These are phyloP conservation scores for Colletotrichum sp. DNA, from an alignment of 2,329 filamentous ascomycete species.

Conservation along the genomic window DNA sequence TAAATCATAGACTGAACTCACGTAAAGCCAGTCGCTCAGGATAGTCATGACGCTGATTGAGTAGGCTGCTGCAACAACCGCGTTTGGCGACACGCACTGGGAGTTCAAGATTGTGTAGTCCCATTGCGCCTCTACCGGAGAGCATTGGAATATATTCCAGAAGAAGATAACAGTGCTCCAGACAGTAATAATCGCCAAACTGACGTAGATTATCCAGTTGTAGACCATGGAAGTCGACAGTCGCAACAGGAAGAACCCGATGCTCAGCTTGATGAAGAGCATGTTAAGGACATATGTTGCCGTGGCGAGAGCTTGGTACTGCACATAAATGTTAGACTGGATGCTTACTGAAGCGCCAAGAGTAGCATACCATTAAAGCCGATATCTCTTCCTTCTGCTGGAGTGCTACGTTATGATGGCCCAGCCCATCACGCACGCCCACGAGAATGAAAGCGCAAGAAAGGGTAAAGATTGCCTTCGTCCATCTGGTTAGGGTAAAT, in stretches of 20 bases:
- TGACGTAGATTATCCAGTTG: constrained; percentile 50
- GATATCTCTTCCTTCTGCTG: constrained; percentile 41
- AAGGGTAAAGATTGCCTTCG: constrained; percentile 49
- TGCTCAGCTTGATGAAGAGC: constrained; percentile 63
- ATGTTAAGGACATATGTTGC: constrained; percentile 57
- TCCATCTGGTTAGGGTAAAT: neutral
- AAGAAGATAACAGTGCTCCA: constrained; percentile 55
- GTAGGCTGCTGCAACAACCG: constrained; percentile 54
- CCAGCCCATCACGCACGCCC: constrained; percentile 48
- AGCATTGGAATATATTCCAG: constrained; percentile 58
- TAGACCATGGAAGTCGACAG: constrained; percentile 51
- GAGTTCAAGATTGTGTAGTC: constrained; percentile 50
- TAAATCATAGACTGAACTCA: constrained; percentile 26
- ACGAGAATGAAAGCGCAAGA: constrained; percentile 51
- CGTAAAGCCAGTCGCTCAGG: constrained; percentile 59
- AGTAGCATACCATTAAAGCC: constrained; percentile 47
- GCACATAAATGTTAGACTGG: neutral
- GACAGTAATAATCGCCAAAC: constrained; percentile 49
- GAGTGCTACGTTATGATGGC: constrained; percentile 52
- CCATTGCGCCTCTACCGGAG: constrained; percentile 56
- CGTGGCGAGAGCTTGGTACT: constrained; percentile 58
- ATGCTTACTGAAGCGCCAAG: neutral
- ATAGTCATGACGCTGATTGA: constrained; percentile 57
- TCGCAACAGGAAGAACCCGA: constrained; percentile 56
- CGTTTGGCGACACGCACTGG: constrained; percentile 46